These are phyloP conservation scores for Diutina siamensis DNA, from an alignment of 1,139 yeast species.

Conservation along the genomic window DNA sequence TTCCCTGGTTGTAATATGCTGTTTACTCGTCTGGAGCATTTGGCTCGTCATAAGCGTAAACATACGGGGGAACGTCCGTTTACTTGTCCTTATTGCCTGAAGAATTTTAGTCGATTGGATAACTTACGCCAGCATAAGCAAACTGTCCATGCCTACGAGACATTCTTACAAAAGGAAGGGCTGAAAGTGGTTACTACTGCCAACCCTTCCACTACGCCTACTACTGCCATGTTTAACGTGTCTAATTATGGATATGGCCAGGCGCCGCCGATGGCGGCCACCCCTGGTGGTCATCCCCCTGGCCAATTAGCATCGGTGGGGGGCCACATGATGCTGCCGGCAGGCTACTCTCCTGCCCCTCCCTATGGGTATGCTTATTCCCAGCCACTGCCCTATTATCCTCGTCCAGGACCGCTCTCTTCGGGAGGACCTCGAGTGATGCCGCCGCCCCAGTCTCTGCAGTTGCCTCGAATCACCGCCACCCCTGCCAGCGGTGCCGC, in stretches of 20 bases:
- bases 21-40: slow-evolving; percentile 79
- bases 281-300: slow-evolving; percentile 3
- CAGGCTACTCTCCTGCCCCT: not conserved
- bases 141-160: slow-evolving; percentile 80
- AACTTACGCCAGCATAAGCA: slow-evolving; percentile 87
- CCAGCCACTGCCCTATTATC: slow-evolving; percentile 1
- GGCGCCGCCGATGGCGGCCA: slow-evolving; percentile 6
- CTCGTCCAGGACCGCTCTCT: not conserved
- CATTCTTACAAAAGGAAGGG: slow-evolving; percentile 20
- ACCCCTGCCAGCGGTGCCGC: not conserved
- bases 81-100: slow-evolving; percentile 71
- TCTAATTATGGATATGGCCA: not conserved
- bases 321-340: slow-evolving; percentile 6
- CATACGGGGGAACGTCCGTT: slow-evolving; percentile 96
- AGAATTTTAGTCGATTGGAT: slow-evolving; percentile 75
- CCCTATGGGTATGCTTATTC: slow-evolving; percentile 1
- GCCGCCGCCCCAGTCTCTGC: not conserved
- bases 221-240: not conserved
- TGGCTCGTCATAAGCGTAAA: slow-evolving; percentile 84
- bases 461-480: not conserved
- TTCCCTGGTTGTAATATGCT: slow-evolving; percentile 83
- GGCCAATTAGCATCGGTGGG: not conserved
- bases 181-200: not conserved
- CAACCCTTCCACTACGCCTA: slow-evolving; percentile 1
- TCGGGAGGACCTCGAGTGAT: not conserved